Evolutionary conservation across 208 protist species (phyloP), one percentile per base, ranked within the genome.

Genomic region (Crithidia acanthocephali): DNA sequence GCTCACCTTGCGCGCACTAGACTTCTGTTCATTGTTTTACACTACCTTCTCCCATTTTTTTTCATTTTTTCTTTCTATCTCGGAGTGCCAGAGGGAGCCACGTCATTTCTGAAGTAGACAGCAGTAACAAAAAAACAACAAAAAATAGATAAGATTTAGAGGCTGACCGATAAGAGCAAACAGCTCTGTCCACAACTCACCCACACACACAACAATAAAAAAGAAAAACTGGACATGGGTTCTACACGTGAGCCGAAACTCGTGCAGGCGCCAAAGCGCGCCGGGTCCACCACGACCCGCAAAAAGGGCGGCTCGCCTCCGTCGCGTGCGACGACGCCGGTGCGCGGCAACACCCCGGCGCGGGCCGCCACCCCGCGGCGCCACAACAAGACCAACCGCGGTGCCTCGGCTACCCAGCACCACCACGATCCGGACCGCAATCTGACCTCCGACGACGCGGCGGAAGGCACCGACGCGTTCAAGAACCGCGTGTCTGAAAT

Each of bases 401-500:
- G 40, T 30, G 40, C 58, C 40, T 51, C 65, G 15, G 28, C 61
- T 25, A 4, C 37, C 27, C 42, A 60, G 28, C 30, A 18, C 0
- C 27, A 56, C 66, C 53, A 74, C 45, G 60, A 82, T 57, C 50
- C 73, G 1, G 60, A 87, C 57, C 68, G 73, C 33, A 66, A 65
- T 60, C 57, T 87, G 27, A 83, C 79, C 51, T 25, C 76, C 20
- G 81, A 74, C 15, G 85, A 92, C 35, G 86, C 87, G 7, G 65
- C 76, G 23, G 91, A 92, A 68, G 79, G 75, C 25, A 93, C 86
- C 9, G 85, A 82, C 8, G 91, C 80, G 9, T 96, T 96, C 68
- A 82, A 86, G 61, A 85, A 86, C 60, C 86, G 91, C 51, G 79
- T 86, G 61, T 89, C 90, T 7, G 88, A 95, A 76, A 97, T 97